Evolutionary conservation across 768 basidiomycete species (phyloP), one percentile per base, ranked within the genome.

Genomic region (Mycena capillaripes): DNA sequence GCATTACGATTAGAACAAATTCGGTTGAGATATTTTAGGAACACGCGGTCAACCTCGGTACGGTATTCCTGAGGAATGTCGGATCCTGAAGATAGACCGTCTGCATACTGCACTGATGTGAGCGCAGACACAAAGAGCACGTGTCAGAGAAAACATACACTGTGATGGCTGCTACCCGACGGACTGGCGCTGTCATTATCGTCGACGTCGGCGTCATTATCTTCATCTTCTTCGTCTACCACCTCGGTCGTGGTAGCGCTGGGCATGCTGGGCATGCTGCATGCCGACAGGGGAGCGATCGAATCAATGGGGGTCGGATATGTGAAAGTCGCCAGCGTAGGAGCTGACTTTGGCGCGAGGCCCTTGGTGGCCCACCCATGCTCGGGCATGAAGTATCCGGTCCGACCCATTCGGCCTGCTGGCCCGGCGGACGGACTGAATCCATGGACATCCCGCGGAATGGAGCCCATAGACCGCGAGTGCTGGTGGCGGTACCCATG

Each of bases 1-100:
- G n/a, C 86, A 94, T 83, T 80, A 97, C 96, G 81, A 80, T 98
- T 95, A 23, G 95, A 97, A 83, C 97, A 99, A 64, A 95, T 89
- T 63, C 86, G 89, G 79, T 93, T 96, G 76, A 99, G 83, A 79
- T 95, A 99, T 74, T 93, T 91, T 78, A 96, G 91, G 83, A 99
- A 98, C 78, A 98, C 92, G 73, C 92, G 90, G 81, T 98, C 96
- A 61, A 99, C 92, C 77, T 95, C 93, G 23, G 85, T 82, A 66
- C 91, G 89, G 76, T 96, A 93, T 80, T 97, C 97, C 69, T 90
- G 87, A 7, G 95, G 94, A 56, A 96, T 88, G 76, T 95, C 94
- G 55, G 85, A 83, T 48, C 63, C 72, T 56, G 75, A 68, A 71
- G 72, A 60, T 29, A 53, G 48, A 34, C 69, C 64, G 12, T 75